Evolutionary conservation across 2,329 filamentous ascomycete genomes (phyloP).

Genomic region (Pseudocercospora cruenta): DNA sequence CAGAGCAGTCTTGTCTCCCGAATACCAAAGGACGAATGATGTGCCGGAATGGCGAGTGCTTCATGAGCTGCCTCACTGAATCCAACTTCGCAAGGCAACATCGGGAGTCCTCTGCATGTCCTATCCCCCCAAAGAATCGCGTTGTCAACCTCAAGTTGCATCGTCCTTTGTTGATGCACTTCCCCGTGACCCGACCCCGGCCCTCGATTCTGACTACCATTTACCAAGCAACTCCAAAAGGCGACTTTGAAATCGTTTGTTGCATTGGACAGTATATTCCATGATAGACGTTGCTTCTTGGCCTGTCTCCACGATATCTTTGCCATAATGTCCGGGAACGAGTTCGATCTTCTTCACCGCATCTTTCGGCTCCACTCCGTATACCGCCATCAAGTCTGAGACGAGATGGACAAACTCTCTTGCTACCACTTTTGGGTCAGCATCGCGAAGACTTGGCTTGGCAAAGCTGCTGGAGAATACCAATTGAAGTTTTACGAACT

Average conservation of each 20-base stretch:
- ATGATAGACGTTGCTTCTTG: not conserved
- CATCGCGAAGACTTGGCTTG: too few relatives aligned
- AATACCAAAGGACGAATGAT: too few relatives aligned
- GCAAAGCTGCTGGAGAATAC: not conserved
- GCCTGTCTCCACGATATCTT: not conserved
- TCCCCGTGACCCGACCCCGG: not conserved
- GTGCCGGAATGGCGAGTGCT: too few relatives aligned
- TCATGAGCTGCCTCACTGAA: too few relatives aligned
- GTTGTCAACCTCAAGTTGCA: too few relatives aligned
- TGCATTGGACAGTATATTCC: not conserved
- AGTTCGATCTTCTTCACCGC: not conserved
- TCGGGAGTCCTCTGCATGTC: too few relatives aligned
- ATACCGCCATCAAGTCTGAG: not conserved
- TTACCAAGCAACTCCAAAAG: not conserved
- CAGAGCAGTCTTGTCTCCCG: too few relatives aligned
- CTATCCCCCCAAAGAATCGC: too few relatives aligned
- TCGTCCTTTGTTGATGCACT: not conserved
- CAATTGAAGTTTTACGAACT: not conserved
- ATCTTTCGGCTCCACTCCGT: not conserved
- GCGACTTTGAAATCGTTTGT: not conserved
- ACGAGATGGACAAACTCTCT: not conserved
- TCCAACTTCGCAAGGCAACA: too few relatives aligned
- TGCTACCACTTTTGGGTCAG: not conserved
- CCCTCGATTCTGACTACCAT: not conserved
- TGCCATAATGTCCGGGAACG: not conserved